These are phyloP conservation scores for Westerdykella aurantiaca DNA, from an alignment of 2,329 filamentous ascomycete genomes.

Conservation along the genomic window DNA sequence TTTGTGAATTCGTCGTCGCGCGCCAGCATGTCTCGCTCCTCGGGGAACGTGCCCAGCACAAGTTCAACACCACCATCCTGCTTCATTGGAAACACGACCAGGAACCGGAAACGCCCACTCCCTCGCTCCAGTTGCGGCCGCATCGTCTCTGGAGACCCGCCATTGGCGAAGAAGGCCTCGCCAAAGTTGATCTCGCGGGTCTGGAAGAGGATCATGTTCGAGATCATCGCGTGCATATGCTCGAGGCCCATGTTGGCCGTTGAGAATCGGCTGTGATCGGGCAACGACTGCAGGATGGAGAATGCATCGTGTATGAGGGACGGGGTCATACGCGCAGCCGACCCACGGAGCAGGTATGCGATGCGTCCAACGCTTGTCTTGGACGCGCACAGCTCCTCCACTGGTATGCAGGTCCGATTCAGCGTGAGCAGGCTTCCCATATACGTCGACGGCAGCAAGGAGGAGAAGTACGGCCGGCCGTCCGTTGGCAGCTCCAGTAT, in stretches of 20 bases:
- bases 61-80: slow-evolving; percentile 19
- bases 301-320: slow-evolving; percentile 23
- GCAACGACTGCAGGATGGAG: slow-evolving; percentile 16
- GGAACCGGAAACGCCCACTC: slow-evolving; percentile 19
- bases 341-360: slow-evolving; percentile 17
- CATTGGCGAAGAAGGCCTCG: slow-evolving; percentile 14
- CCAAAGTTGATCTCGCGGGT: slow-evolving; percentile 15
- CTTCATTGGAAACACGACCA: slow-evolving; percentile 22
- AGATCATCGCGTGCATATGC: slow-evolving; percentile 22
- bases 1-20: slow-evolving; percentile 40
- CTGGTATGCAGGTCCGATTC: slow-evolving; percentile 19
- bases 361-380: slow-evolving; percentile 15
- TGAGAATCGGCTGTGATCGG: slow-evolving; percentile 12
- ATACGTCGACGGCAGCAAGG: slow-evolving; percentile 19
- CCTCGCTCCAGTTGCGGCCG: slow-evolving; percentile 24
- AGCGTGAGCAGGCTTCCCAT: slow-evolving; percentile 26
- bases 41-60: slow-evolving; percentile 17
- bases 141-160: slow-evolving; percentile 19
- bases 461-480: slow-evolving; percentile 23
- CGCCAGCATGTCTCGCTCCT: slow-evolving; percentile 44
- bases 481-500: slow-evolving; percentile 33
- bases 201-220: slow-evolving; percentile 21
- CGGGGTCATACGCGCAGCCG: slow-evolving; percentile 18
- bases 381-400: slow-evolving; percentile 17
- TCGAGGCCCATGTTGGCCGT: slow-evolving; percentile 21